Evolutionary conservation across 23 red algal genomes (phyloP), one percentile per base, ranked within the genome.

Genomic region (Gracilariopsis chorda): DNA sequence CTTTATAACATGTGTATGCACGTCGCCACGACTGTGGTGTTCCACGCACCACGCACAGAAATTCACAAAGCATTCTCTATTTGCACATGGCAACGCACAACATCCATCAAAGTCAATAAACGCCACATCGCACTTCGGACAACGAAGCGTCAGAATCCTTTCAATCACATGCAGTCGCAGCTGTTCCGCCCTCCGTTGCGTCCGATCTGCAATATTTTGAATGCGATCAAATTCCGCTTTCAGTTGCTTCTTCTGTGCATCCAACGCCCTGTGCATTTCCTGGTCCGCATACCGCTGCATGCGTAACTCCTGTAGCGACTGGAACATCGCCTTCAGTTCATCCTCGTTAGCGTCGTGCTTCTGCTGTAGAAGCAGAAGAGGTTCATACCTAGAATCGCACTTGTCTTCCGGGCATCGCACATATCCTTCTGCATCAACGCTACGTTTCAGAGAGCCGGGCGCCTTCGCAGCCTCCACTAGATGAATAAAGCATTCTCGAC

Each of bases 31-130:
- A 11, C 5, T 33, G 16, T 40, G 2, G 23, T 80, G 71, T 16
- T 46, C 19, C 11, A 90, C 17, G 41, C 86, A 90, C 86, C 86
- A 90, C 30, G 86, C 86, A 69, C 86, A 90, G 41, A 90, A 90
- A 19, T 58, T 5, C 2, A 49, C 48, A 5, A 19, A 20, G 65
- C 86, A 90, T 12, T 47, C 1, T 17, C 0, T 25, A 39, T 62
- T 51, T 1, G 13, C 23, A 27, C 86, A 90, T 16, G 8, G 2
- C 4, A 90, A 53, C 8, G 69, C 86, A 90, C 78, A 90, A 58
- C 86, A 90, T 36, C 86, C 86, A 4, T 42, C 35, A 68, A 90
- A 90, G 42, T 90, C 86, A 13, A 90, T 23, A 69, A 90, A 90
- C 11, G 86, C 86, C 86, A 68, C 39, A 17, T 58, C 49, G 56